phyloP scores from a whole-genome alignment of 1,284 basidiomycete species.

The Sporisorium sorghi region DNA sequence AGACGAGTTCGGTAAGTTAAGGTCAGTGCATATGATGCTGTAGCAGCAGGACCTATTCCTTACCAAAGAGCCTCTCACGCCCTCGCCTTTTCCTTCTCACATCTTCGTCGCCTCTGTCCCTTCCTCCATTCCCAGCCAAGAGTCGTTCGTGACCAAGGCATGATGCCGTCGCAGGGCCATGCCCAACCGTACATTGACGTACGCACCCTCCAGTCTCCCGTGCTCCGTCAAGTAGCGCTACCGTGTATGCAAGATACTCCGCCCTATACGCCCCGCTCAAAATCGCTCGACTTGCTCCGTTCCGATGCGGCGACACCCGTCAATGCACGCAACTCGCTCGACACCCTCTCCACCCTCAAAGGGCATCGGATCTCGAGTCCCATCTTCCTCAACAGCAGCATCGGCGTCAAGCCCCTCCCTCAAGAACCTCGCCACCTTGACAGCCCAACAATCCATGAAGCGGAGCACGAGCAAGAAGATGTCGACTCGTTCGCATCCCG shows the following conservation, averaged over 20 bases:
- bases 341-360: constrained; percentile 19
- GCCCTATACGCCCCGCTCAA: constrained; percentile 27
- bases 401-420: constrained; percentile 22
- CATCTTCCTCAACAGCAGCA: constrained; percentile 38
- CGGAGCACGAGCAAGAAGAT: neutral
- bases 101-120: neutral
- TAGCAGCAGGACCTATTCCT: too few species aligned
- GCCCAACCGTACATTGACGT: constrained; percentile 13
- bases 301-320: constrained; percentile 8
- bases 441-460: neutral
- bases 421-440: neutral
- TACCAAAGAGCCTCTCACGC: neutral
- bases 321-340: constrained; percentile 21
- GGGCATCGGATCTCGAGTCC: constrained; percentile 36
- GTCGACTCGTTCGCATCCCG: neutral
- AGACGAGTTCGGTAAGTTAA: neutral
- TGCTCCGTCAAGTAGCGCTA: neutral
- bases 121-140: neutral
- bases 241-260: constrained; percentile 11
- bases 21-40: neutral
- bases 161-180: constrained; percentile 6
- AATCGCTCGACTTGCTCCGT: constrained; percentile 38
- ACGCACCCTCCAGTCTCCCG: constrained; percentile 8
- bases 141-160: neutral
- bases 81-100: neutral